Base-by-base conservation (phyloP, 73 alveolate genomes). In the Paramecium tetraurelia region DNA sequence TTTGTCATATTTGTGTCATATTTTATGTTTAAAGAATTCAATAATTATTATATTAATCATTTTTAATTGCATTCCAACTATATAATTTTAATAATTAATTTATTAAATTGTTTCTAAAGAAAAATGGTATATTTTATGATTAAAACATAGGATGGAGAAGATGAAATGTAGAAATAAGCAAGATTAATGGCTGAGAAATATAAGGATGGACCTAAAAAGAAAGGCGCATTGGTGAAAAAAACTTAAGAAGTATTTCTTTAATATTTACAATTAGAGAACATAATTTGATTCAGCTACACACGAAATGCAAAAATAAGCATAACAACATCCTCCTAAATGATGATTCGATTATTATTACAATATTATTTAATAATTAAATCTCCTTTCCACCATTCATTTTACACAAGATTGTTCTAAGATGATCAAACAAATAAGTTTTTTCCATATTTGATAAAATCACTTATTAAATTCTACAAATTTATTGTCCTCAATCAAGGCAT, bases 161-260 rank as follows among this genome's bases (percentile, higher is more conserved):
- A 80, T 80, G 90, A 80, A 46, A 80, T 80, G 90, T 10, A 40
- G 27, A 80, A 63, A 35, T 46, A 80, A 80, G 90, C 90, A 12
- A 80, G 90, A 80, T 80, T 80, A 80, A 80, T 80, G 90, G 76
- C 70, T 5, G 90, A 80, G 20, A 80, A 48, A 80, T 44, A 44
- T 41, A 80, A 80, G 27, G 75, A 80, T 44, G 90, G 90, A 20
- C 90, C 90, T 44, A 80, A 41, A 46, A 41, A 41, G 33, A 80
- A 46, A 46, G 75, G 75, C 12, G 46, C 70, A 10, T 20, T 44
- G 11, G 90, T 80, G 48, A 80, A 80, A 48, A 44, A 80, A 48
- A 44, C 36, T n/a, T 12, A 75, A 18, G 36, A 75, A 75, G 87
- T 75, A 75, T 12, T 18, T 53, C 69, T 53, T n/a, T n/a, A 4